These are phyloP conservation scores for Schizonepeta tenuifolia DNA, from an alignment of 257 asterid genomes.

Conservation along the genomic window DNA sequence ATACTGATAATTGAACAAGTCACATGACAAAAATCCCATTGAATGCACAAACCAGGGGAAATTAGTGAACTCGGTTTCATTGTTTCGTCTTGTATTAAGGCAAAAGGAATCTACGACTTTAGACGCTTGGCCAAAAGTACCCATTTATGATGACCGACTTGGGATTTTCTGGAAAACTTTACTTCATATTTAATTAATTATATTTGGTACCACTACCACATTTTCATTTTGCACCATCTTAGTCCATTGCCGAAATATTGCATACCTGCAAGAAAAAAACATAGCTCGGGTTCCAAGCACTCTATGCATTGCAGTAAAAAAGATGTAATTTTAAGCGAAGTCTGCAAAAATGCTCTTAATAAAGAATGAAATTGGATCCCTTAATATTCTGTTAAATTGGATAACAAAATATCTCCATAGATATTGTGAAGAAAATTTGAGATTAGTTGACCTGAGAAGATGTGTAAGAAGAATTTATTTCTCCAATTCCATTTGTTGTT, in stretches of 20 bases:
- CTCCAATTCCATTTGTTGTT: neutral
- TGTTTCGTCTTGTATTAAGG: neutral
- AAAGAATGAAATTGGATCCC: neutral
- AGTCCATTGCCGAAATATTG: neutral
- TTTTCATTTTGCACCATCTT: neutral
- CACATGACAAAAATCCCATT: neutral
- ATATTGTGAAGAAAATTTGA: neutral
- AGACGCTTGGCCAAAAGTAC: neutral
- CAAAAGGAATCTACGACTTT: neutral
- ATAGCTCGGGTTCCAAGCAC: neutral
- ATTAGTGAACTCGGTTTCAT: constrained; percentile 2
- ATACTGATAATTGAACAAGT: constrained; percentile 1
- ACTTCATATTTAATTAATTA: neutral
- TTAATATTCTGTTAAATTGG: too few species aligned
- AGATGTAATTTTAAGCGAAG: neutral
- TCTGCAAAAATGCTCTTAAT: neutral
- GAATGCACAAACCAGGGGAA: constrained; percentile 7
- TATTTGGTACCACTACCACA: neutral
- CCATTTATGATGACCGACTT: constrained; percentile 8
- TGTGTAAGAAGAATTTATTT: neutral
- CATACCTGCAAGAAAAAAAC: neutral
- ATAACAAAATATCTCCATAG: constrained; percentile 12
- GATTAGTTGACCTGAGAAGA: neutral
- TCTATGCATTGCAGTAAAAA: neutral
- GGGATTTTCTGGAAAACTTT: neutral